Base-by-base conservation (phyloP, 371 early-diverging fungal genomes). In the Lichtheimia hyalospora region DNA sequence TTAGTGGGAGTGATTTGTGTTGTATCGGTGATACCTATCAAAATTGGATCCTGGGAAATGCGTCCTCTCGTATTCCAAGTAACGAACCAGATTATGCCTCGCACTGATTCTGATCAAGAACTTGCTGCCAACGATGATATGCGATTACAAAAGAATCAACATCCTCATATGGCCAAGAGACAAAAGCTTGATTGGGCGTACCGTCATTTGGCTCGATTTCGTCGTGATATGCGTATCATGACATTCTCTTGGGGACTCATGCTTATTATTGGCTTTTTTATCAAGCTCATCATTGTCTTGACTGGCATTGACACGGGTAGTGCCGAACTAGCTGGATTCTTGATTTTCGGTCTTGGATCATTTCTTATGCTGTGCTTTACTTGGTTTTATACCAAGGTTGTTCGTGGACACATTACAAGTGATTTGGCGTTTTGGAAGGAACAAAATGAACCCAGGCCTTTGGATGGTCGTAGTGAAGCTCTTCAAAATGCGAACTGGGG, bases 211-310 rank as follows among this genome's bases (percentile, higher is more conserved):
- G 71, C 74, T 3, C 70, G 64, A 20, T 81, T 77, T 27, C 58
- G 81, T 34, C 64, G 58, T 23, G 77, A 77, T 57, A 74, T 77
- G 75, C 66, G 81, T 5, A 56, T 77, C 44, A 73, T 77, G 74
- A 81, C 77, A 8, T 64, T 62, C 13, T 65, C 70, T 2, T 81
- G 81, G 81, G 81, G 77, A 0, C 3, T 68, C 0, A 62, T 71
- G 34, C 59, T 77, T 0, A 63, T 81, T 8, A 21, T 60, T 15
- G 66, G 73, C 18, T 77, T 72, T 58, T 43, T 77, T 48, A 65
- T 74, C 53, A 77, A 77, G 43, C 64, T 81, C 10, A 51, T 74
- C 5, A 39, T 81, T 23, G 73, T 77, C 14, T 42, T 60, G 40
- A 81, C 71, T 15, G 64, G 63, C 44, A 60, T 62, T 27, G 68